Conservation (phyloP, 2,329 filamentous ascomycete genomes). For the Xylaria sp. region DNA sequence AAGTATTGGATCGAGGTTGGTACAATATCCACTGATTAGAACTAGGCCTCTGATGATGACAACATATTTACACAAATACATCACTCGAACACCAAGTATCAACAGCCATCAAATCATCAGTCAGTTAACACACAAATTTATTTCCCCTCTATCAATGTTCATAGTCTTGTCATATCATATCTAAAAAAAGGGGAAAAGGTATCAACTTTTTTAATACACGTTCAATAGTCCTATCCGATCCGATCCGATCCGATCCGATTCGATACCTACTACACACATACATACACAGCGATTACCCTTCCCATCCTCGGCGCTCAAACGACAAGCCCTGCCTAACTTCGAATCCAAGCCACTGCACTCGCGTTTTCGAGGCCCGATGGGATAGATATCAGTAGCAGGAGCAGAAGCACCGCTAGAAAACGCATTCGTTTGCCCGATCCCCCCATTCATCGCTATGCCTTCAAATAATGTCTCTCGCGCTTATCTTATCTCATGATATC, state of each 20-base stretch:
- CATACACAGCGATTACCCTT: background rate
- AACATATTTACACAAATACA: too few species aligned
- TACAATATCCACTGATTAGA: too few species aligned
- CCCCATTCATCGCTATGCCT: conserved; percentile 28
- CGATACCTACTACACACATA: background rate
- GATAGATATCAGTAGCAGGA: background rate
- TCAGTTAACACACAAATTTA: too few species aligned
- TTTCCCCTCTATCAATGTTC: too few species aligned
- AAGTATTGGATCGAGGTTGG: too few species aligned
- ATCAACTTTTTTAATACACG: conserved; percentile 21
- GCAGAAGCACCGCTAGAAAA: background rate
- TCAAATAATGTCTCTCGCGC: conserved; percentile 16
- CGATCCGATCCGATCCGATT: background rate
- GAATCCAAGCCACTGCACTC: background rate
- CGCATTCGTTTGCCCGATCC: background rate
- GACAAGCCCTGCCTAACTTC: background rate
- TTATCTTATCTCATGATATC: conserved; percentile 11
- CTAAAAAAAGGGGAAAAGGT: too few species aligned
- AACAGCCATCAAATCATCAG: too few species aligned
- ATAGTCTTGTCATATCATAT: too few species aligned
- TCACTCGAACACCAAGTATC: too few species aligned
- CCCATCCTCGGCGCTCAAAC: background rate
- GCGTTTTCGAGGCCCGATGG: background rate
- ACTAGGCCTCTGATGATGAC: too few species aligned
- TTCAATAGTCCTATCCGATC: background rate